Evolutionary conservation across 2,329 filamentous ascomycete genomes (phyloP).

Genomic region (Ophiostoma perfectum): DNA sequence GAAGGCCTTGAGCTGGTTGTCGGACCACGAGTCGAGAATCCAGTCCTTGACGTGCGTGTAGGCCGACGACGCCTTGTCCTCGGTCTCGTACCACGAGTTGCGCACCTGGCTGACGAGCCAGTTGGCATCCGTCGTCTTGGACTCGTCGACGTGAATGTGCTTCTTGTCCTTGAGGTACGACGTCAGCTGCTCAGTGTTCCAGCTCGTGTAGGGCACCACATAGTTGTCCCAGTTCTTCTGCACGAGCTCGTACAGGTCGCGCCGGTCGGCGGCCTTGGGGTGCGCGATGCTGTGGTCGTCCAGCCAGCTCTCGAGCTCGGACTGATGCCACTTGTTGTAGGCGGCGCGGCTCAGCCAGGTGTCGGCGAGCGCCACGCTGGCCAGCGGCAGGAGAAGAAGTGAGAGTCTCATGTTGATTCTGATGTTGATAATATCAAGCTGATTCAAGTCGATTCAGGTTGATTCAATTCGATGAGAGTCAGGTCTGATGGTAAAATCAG

Average conservation of each 20-base stretch:
- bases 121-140: slow-evolving; percentile 48
- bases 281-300: slow-evolving; percentile 88
- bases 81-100: slow-evolving; percentile 69
- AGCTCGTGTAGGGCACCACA: slow-evolving; percentile 67
- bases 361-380: slow-evolving; percentile 64
- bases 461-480: not conserved
- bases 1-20: slow-evolving; percentile 90
- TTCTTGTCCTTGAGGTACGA: slow-evolving; percentile 67
- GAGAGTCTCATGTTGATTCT: slow-evolving; percentile 66
- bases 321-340: slow-evolving; percentile 99
- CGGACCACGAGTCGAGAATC: slow-evolving; percentile 93
- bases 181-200: slow-evolving; percentile 65
- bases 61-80: slow-evolving; percentile 67
- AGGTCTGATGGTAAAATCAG: not conserved
- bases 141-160: slow-evolving; percentile 59
- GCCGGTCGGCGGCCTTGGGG: slow-evolving; percentile 83
- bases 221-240: slow-evolving; percentile 81
- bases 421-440: not conserved
- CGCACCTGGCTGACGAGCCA: slow-evolving; percentile 64
- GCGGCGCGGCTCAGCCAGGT: slow-evolving; percentile 83
- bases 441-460: slow-evolving; percentile 51
- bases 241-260: slow-evolving; percentile 87
- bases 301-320: slow-evolving; percentile 94
- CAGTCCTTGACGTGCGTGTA: slow-evolving; percentile 74
- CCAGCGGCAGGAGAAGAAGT: slow-evolving; percentile 65